Evolutionary conservation across 176 grass and related monocot genomes (phyloP), one percentile per base, ranked within the genome.

Genomic region (Zoysia pacifica): DNA sequence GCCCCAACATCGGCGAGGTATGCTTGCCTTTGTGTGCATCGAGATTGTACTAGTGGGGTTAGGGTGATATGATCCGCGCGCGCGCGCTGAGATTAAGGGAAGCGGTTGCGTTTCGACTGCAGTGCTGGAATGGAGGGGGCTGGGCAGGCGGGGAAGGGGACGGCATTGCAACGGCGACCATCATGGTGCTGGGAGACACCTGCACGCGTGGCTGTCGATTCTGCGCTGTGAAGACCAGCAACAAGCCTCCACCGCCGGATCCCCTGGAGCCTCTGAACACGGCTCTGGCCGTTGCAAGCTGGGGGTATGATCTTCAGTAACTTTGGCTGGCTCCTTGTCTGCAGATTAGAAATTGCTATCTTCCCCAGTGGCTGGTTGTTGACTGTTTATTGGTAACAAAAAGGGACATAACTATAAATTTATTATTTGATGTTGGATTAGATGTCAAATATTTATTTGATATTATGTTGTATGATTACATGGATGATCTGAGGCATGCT

Each of bases 1-100:
- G 96, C 69, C 96, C 96, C 75, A 99, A 99, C 82, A 99, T 99
- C 64, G 92, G 96, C 60, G 96, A 99, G 92, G 92, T 91, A 83
- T 35, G 59, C 59, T 35, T 3, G 19, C 19, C 19, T 20, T 62
- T 35, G 3, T 11, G 20, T 62, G 59, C 28, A 28, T 11, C 0
- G 59, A 28, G 42, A 48, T 13, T 16, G 16, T 46, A 36, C 16
- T 37, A 2, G 5, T 58, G 6, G 55, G 6, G n/a, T 58, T 58
- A 58, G 18, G 19, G 18, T 58, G 55, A 58, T 58, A 58, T 58
- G 55, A 20, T 62, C 7, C 20, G 7, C 56, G 16, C 18, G 18
- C 16, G 28, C 28, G 28, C 13, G 20, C 5, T 35, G 19, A 11
- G 55, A 11, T 36, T 28, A 28, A 28, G 28, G 28, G 28, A 28